phyloP scores from a whole-genome alignment of 2,329 filamentous ascomycete genomes.

The Diaporthe citriasiana region DNA sequence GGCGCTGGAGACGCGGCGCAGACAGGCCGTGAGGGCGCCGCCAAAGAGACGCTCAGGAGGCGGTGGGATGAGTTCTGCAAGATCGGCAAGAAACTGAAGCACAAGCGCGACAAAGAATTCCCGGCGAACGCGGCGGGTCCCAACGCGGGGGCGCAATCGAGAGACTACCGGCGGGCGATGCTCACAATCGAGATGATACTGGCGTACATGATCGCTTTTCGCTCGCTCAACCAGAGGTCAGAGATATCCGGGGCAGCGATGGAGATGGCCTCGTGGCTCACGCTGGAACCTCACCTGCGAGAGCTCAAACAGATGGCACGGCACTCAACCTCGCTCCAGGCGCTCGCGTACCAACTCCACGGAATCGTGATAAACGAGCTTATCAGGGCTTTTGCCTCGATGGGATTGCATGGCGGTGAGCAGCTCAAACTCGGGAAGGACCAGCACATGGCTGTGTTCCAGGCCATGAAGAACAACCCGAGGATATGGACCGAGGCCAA shows the following conservation, averaged over 20 bases:
- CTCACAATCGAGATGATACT: constrained; percentile 65
- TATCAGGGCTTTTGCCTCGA: constrained; percentile 54
- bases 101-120: constrained; percentile 61
- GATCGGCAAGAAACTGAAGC: constrained; percentile 67
- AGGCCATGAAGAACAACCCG: constrained; percentile 46
- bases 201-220: constrained; percentile 68
- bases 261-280: constrained; percentile 59
- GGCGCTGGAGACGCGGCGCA: constrained; percentile 56
- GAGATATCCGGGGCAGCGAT: constrained; percentile 58
- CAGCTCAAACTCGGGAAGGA: constrained; percentile 41
- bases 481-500: constrained; percentile 52
- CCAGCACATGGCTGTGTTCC: constrained; percentile 49
- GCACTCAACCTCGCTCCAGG: constrained; percentile 53
- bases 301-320: constrained; percentile 58
- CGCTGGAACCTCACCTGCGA: constrained; percentile 60
- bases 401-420: constrained; percentile 45
- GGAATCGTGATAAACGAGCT: constrained; percentile 61
- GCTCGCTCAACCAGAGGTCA: constrained; percentile 61
- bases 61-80: constrained; percentile 49
- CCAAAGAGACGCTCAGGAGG: constrained; percentile 31
- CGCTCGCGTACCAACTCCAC: constrained; percentile 60
- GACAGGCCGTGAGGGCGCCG: constrained; percentile 51
- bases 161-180: constrained; percentile 38
- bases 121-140: constrained; percentile 36
- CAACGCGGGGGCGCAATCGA: constrained; percentile 40